Percentiles rank a stretch among this genome's conserved stretches.
phyloP scores from a whole-genome alignment of 805 yeast genomes.

The Barnettozyma botsteinii region DNA sequence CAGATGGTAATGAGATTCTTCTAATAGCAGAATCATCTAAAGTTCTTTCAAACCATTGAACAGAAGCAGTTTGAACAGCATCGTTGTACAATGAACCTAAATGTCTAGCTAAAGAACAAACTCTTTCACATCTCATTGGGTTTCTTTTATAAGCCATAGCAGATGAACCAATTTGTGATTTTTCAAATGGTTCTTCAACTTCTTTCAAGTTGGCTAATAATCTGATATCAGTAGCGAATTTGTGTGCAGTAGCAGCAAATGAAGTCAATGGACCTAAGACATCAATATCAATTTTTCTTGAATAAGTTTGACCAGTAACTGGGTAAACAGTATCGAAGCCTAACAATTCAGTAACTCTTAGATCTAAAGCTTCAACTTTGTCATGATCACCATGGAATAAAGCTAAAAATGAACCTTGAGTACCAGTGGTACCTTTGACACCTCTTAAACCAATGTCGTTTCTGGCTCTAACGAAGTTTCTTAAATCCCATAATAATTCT shows the following conservation, averaged over 20 bases:
- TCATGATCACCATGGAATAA: slow-evolving; percentile 96
- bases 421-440: slow-evolving; percentile 98
- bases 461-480: slow-evolving; percentile 94
- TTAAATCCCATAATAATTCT: slow-evolving; percentile 94
- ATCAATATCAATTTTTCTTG: slow-evolving; percentile 96
- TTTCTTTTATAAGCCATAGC: slow-evolving; percentile 99
- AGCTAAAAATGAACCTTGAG: slow-evolving; percentile 94
- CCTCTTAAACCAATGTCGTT: slow-evolving; percentile 95
- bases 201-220: slow-evolving; percentile 94
- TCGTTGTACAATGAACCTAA: slow-evolving; percentile 87
- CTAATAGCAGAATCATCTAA: slow-evolving; percentile 97
- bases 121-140: slow-evolving; percentile 99
- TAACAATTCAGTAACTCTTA: slow-evolving; percentile 83
- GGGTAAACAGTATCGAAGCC: slow-evolving; percentile 97
- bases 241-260: slow-evolving; percentile 93
- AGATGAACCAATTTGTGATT: slow-evolving; percentile 94
- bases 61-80: slow-evolving; percentile 94
- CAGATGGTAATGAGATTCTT: slow-evolving; percentile 93
- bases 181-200: slow-evolving; percentile 97
- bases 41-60: slow-evolving; percentile 99
- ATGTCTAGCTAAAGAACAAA: slow-evolving; percentile 96
- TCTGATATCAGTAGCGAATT: slow-evolving; percentile 96
- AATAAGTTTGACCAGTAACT: slow-evolving; percentile 98
- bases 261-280: slow-evolving; percentile 88
- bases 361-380: slow-evolving; percentile 88